These are phyloP conservation scores for Arthonia radiata DNA, from an alignment of 495 filamentous ascomycete species.

Conservation along the genomic window DNA sequence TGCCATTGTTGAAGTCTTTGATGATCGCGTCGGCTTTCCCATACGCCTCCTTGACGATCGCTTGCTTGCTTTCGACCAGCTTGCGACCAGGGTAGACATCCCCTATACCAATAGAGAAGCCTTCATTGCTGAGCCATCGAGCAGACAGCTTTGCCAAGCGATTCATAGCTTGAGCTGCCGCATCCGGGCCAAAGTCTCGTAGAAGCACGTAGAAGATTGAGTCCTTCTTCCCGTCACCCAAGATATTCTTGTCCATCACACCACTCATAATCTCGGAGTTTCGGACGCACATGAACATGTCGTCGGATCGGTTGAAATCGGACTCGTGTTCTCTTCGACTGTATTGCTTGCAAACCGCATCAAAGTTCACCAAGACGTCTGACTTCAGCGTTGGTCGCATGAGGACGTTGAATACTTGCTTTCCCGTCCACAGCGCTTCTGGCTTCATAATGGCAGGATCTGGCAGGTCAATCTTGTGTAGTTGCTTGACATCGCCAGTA, in stretches of 20 bases:
- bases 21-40: conserved; percentile 67
- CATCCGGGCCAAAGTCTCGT: conserved; percentile 74
- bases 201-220: conserved; percentile 92
- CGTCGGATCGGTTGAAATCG: conserved; percentile 64
- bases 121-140: conserved; percentile 64
- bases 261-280: conserved; percentile 98
- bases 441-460: conserved; percentile 70
- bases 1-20: conserved; percentile 46
- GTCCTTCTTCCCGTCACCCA: conserved; percentile 91
- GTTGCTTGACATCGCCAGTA: conserved; percentile 19
- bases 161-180: conserved; percentile 82
- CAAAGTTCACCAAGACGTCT: conserved; percentile 67
- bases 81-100: conserved; percentile 63
- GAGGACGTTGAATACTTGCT: conserved; percentile 86
- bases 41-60: conserved; percentile 57
- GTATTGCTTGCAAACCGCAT: conserved; percentile 74
- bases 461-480: conserved; percentile 76
- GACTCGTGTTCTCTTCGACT: conserved; percentile 28
- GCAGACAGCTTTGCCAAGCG: conserved; percentile 75
- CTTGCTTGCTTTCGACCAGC: conserved; percentile 43
- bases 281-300: conserved; percentile 71
- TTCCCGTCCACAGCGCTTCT: conserved; percentile 81
- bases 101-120: conserved; percentile 87
- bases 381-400: conserved; percentile 74
- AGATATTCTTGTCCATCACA: conserved; percentile 88